Evolutionary conservation across 192 early-diverging fungal species (phyloP).

Genomic region (Podila verticillata): DNA sequence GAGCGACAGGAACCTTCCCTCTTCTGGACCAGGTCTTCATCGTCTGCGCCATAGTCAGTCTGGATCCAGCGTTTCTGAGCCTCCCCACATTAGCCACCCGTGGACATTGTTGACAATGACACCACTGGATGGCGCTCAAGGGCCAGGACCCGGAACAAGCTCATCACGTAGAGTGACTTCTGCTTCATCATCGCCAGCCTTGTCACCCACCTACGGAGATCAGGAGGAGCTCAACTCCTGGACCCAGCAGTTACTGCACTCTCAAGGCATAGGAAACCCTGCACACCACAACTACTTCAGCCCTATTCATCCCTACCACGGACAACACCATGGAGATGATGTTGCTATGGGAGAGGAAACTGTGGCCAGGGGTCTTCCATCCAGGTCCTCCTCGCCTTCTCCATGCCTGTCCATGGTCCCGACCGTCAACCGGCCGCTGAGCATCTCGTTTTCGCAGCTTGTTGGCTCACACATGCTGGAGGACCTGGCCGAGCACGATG

Average conservation of each 20-base stretch:
- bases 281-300: not conserved
- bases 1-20: too few species aligned
- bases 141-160: not conserved
- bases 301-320: not conserved
- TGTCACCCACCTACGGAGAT: not conserved
- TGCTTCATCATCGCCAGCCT: not conserved
- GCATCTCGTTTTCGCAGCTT: conserved; percentile 41
- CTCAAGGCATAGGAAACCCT: conserved; percentile 20
- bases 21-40: not conserved
- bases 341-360: conserved; percentile 41
- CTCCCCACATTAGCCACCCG: not conserved
- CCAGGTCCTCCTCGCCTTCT: conserved; percentile 32
- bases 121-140: conserved; percentile 11
- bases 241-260: conserved; percentile 29
- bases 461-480: conserved; percentile 26
- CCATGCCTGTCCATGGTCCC: conserved; percentile 43
- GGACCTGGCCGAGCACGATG: conserved; percentile 36
- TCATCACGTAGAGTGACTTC: not conserved
- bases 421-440: conserved; percentile 28
- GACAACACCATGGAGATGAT: conserved; percentile 15
- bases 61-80: not conserved
- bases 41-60: not conserved
- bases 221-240: conserved; percentile 19
- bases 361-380: conserved; percentile 7
- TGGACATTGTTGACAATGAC: conserved; percentile 40